Conservation (phyloP, 2,329 filamentous ascomycete genomes). For the Aspergillus neotritici region DNA sequence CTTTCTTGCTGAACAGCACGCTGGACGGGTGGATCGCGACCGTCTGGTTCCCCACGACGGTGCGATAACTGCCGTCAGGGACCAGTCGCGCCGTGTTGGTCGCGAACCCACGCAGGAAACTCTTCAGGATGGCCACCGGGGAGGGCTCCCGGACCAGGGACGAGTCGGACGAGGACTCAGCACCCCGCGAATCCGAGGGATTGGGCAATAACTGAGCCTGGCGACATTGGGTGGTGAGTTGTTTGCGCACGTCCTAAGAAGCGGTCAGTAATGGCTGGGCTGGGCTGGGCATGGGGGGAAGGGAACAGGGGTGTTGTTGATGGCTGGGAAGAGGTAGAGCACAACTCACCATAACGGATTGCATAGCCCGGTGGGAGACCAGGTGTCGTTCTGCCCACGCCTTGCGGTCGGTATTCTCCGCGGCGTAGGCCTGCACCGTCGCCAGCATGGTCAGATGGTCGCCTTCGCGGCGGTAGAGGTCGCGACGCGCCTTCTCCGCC, state of each 20-base stretch:
- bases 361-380: slow-evolving; percentile 60
- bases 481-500: slow-evolving; percentile 50
- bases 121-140: slow-evolving; percentile 50
- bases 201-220: slow-evolving; percentile 40
- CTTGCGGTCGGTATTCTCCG: slow-evolving; percentile 54
- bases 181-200: slow-evolving; percentile 14
- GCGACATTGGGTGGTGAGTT: slow-evolving; percentile 52
- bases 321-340: background rate
- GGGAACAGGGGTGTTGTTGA: background rate
- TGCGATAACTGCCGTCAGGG: slow-evolving; percentile 58
- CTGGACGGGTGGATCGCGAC: slow-evolving; percentile 60
- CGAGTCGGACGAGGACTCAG: slow-evolving; percentile 6
- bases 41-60: slow-evolving; percentile 55
- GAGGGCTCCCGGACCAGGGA: slow-evolving; percentile 29
- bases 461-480: slow-evolving; percentile 55
- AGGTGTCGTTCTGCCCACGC: slow-evolving; percentile 56
- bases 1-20: slow-evolving; percentile 54
- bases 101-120: slow-evolving; percentile 54
- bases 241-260: slow-evolving; percentile 53
- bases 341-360: slow-evolving; percentile 51
- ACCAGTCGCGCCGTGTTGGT: slow-evolving; percentile 56
- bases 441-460: slow-evolving; percentile 60
- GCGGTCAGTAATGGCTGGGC: too few relatives aligned
- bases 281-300: too few relatives aligned
- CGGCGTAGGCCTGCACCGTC: slow-evolving; percentile 55